Evolutionary conservation across 1,284 basidiomycete genomes (phyloP), one percentile per base, ranked within the genome.

Genomic region (Cutaneotrichosporon sp.): DNA sequence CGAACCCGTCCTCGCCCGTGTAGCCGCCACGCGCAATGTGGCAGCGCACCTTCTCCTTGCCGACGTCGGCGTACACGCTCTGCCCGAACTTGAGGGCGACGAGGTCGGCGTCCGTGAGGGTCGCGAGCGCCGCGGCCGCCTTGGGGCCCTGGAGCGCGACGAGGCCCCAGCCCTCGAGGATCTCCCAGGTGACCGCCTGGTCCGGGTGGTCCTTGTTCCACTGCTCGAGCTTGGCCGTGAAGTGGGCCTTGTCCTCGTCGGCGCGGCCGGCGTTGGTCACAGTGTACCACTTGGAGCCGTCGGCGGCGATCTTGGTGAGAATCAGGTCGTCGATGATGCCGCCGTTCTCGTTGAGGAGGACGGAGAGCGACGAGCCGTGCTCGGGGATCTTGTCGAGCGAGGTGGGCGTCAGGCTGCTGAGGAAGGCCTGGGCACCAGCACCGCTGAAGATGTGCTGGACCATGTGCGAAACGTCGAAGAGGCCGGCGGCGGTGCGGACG

Each of bases 391-490:
- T 79, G 3, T 84, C 77, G 18, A 97, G 83, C 10, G 89, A 89
- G 1, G 92, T 91, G 0, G 94, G 92, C 0, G 89, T 91, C 47
- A 95, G 83, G 83, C 87, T 88, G 80, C 90, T 87, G 54, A 97
- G 84, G 80, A 98, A 98, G 18, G 84, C 84, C 6, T 88, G 86
- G 4, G 85, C 85, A 4, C 87, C 86, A 31, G 85, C 81, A 3
- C 92, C 92, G 38, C 85, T 87, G 82, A 94, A 92, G 67, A 86
- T 88, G 60, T 89, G 88, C 79, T 94, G 92, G 38, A 92, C 90
- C 95, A 99, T 99, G 81, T 99, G 95, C 33, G 92, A 92, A 36
- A 99, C 97, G 76, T 99, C 95, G 77, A 99, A 99, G 29, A 99
- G 83, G 1, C 95, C 95, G 1, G 87, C 91, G 36, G 85, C 85